Base-by-base conservation (phyloP, 1,284 basidiomycete genomes). In the Ceratobasidium sp. region DNA sequence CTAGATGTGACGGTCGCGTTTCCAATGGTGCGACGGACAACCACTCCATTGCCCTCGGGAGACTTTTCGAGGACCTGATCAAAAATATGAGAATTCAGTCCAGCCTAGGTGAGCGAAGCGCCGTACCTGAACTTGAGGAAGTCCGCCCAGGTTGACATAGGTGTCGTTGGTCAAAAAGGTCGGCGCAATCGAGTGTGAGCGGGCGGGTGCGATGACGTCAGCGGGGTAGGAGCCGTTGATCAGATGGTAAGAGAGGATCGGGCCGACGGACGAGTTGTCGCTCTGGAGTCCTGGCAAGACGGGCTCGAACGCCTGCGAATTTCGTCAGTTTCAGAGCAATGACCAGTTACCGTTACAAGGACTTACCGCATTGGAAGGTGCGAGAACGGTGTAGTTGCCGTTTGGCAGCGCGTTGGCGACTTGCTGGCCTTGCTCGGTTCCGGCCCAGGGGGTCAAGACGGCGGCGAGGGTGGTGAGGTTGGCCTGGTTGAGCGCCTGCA, bases 261-360 rank as follows among this genome's bases (percentile, higher is more conserved):
- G 22, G 8, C 35, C 45, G n/a, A 50, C 3, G 34, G 52, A 56
- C 5, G 20, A 27, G 54, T 55, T 67, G 70, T 55, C 52, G 29
- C 20, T 25, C 27, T 42, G 25, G 13, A 55, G 29, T 4, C 15
- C 38, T 3, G 62, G 38, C 1, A 68, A n/a, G 75, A 74, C 29
- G 77, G 74, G 53, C 75, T 77, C 73, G 78, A 79, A 55, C 79
- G 73, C 65, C 81, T 77, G 74, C 80, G 78, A 76, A 79, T 79
- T 29, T 75, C 73, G 69, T 76, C 73, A 74, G 73, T 77, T 75
- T 70, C 49, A 72, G 12, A 75, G 70, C 22, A 78, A 74, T 42
- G 65, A 55, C 32, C 73, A 69, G 32, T 77, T 74, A 15, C 80
- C 75, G 15, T n/a, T n/a, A n/a, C 58, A 68, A 15, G 69, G 42